Base-by-base conservation (phyloP, 345 rosid genomes). In the Crucihimalaya himalaica region DNA sequence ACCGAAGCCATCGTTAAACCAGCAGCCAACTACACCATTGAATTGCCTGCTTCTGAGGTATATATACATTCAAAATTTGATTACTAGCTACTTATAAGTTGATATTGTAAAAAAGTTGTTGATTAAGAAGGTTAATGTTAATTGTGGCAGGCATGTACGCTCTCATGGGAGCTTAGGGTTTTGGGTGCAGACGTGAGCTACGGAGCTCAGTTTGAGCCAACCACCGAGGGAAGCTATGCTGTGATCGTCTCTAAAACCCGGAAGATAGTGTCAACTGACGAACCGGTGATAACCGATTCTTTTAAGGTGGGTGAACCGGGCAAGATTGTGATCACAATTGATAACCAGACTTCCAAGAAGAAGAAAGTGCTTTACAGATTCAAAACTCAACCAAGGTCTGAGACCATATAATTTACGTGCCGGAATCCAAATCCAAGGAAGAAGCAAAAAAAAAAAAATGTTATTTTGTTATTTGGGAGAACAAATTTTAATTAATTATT, bases 281-380 rank as follows among this genome's bases (percentile, higher is more conserved):
- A 91, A 62, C 89, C 96, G 6, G 77, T 95, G 55, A 75, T 91
- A 71, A 58, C 74, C 8, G 83, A 81, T 73, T 70, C 81, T 66
- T 95, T 87, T 84, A 92, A 87, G 73, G 84, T 81, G 37, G 74
- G 81, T 5, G 97, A 88, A 79, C 76, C 89, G 2, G 99, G 97
- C 0, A 90, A 87, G 74, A 68, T 92, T 32, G 84, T 92, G 73
- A 83, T 90, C 69, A 86, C 89, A 45, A 47, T 92, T 20, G 91
- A 95, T 77, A 95, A 90, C 81, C 86, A 79, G 48, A 83, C 84
- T 66, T 79, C 93, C 52, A 91, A 85, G 86, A 94, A 90, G 92
- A 91, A 89, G 92, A 89, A 86, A 81, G 83, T 94, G 57, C 85
- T 94, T 14, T 92, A 88, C 85, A 84, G 97, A 89, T 89, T 84